Conservation (phyloP, 2,329 filamentous ascomycete species). For the Triangularia verruculosa region DNA sequence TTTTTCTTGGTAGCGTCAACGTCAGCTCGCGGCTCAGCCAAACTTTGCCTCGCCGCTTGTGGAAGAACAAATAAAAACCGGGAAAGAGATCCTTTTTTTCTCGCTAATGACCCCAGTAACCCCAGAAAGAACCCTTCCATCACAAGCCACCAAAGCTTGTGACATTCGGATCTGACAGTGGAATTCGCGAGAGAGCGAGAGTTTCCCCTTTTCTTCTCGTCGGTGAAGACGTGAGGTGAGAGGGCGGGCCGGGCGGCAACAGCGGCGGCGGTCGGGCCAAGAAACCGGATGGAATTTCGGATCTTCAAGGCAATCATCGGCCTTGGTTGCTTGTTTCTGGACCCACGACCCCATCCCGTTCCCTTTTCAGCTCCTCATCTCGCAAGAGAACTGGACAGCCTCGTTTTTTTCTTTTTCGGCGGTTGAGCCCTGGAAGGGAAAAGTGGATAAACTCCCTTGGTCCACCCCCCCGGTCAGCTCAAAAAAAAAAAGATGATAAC, state of each 20-base stretch:
- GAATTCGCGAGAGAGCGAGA: background rate
- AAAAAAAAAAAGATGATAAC: background rate
- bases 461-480: background rate
- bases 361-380: slow-evolving; percentile 1
- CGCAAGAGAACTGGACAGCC: background rate
- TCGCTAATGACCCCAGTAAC: background rate
- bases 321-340: background rate
- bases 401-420: background rate
- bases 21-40: background rate
- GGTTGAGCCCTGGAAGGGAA: background rate
- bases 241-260: background rate
- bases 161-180: background rate
- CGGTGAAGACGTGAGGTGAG: background rate
- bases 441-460: slow-evolving; percentile 2
- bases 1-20: background rate
- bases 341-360: background rate
- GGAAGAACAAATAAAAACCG: background rate
- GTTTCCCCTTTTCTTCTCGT: background rate
- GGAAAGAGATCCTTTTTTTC: background rate
- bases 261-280: background rate
- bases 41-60: background rate
- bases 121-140: background rate
- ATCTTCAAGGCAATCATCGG: background rate
- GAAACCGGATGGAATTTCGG: background rate
- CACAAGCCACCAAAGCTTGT: background rate